These are phyloP conservation scores for Epichloe sibirici DNA, from an alignment of 2,329 filamentous ascomycete genomes.

Conservation along the genomic window DNA sequence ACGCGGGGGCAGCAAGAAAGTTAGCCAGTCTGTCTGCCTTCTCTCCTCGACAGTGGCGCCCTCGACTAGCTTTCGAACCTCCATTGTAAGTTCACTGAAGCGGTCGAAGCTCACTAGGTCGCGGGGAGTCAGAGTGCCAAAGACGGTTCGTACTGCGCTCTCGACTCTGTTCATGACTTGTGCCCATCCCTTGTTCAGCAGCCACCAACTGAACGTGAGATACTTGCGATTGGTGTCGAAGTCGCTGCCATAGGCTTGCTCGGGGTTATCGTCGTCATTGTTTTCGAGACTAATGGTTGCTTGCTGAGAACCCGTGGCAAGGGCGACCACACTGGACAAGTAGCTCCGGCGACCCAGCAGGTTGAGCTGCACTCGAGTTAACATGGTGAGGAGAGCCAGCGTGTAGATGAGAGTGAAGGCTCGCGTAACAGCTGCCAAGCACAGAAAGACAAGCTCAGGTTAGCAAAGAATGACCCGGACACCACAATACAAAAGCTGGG, in stretches of 20 bases:
- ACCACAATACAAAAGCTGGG: not conserved
- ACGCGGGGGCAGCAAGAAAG: conserved; percentile 67
- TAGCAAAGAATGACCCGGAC: not conserved
- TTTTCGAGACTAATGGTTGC: conserved; percentile 84
- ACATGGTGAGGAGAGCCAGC: conserved; percentile 73
- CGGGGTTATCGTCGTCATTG: conserved; percentile 75
- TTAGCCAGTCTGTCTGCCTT: conserved; percentile 55
- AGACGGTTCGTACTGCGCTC: conserved; percentile 76
- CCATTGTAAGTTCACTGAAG: conserved; percentile 67
- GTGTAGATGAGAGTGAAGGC: conserved; percentile 90
- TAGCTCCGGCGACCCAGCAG: conserved; percentile 92
- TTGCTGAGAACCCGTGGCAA: conserved; percentile 63
- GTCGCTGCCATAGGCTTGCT: conserved; percentile 78
- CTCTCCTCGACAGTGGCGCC: conserved; percentile 36
- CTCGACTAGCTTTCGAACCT: conserved; percentile 78
- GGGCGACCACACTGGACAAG: conserved; percentile 83
- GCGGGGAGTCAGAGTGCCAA: conserved; percentile 76
- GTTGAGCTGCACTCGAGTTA: conserved; percentile 93
- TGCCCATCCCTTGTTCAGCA: conserved; percentile 81
- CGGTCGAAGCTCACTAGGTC: conserved; percentile 75
- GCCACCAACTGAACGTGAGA: conserved; percentile 95
- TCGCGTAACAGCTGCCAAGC: conserved; percentile 59
- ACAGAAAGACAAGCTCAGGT: not conserved
- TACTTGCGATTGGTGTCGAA: conserved; percentile 95
- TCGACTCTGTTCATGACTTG: conserved; percentile 73